Evolutionary conservation across 345 rosid genomes (phyloP).

Genomic region (Linum tenue): DNA sequence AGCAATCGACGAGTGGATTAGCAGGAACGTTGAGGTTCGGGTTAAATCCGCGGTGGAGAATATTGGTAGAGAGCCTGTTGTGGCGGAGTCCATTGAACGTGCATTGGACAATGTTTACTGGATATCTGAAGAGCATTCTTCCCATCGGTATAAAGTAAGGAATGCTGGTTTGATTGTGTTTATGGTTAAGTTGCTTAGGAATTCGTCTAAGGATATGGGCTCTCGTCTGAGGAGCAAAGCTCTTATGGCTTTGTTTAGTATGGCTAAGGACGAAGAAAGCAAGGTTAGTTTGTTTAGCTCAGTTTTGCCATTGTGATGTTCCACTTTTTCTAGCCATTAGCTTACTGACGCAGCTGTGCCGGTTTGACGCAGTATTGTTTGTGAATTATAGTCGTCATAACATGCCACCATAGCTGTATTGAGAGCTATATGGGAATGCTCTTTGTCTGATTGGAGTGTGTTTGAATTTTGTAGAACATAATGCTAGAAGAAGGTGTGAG

Average conservation of each 20-base stretch:
- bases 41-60: slow-evolving; percentile 22
- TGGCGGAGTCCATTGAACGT: slow-evolving; percentile 19
- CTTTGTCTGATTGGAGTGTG: slow-evolving; percentile 10
- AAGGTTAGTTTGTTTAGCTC: slow-evolving; percentile 21
- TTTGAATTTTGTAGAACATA: slow-evolving; percentile 21
- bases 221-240: slow-evolving; percentile 32
- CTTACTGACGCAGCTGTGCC: not conserved
- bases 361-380: not conserved
- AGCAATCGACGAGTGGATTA: slow-evolving; percentile 41
- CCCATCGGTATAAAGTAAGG: slow-evolving; percentile 23
- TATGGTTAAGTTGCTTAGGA: slow-evolving; percentile 27
- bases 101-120: slow-evolving; percentile 22
- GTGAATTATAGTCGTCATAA: not conserved
- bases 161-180: slow-evolving; percentile 27
- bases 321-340: too few relatives aligned
- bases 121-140: slow-evolving; percentile 31
- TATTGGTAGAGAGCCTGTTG: slow-evolving; percentile 21
- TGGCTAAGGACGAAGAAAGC: slow-evolving; percentile 41
- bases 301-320: too few relatives aligned
- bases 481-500: slow-evolving; percentile 40
- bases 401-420: too few relatives aligned
- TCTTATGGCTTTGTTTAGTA: slow-evolving; percentile 28
- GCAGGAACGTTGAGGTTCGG: slow-evolving; percentile 28
- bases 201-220: slow-evolving; percentile 21
- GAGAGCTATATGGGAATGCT: not conserved